These are phyloP conservation scores for Catunica adiposa DNA, from an alignment of 2,329 filamentous ascomycete species.

Conservation along the genomic window DNA sequence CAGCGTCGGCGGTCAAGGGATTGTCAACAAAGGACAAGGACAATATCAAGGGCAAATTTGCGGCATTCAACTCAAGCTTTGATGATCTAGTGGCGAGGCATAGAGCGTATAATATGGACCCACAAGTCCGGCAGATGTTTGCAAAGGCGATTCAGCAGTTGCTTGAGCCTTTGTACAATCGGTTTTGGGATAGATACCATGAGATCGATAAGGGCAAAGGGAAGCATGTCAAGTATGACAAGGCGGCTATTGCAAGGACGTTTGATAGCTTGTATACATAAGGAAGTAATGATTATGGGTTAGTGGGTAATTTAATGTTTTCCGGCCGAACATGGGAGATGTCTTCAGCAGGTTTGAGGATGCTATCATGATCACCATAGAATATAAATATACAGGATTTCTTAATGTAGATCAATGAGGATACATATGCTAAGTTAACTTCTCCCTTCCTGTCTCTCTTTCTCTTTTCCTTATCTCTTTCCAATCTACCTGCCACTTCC, in stretches of 20 bases:
- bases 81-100: slow-evolving; percentile 76
- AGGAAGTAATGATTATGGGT: background rate
- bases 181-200: slow-evolving; percentile 95
- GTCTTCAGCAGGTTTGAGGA: too few relatives aligned
- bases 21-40: slow-evolving; percentile 86
- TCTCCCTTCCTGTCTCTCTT: too few relatives aligned
- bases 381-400: too few relatives aligned
- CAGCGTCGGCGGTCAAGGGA: slow-evolving; percentile 65
- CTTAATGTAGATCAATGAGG: too few relatives aligned
- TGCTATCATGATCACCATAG: too few relatives aligned
- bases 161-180: slow-evolving; percentile 82
- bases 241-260: slow-evolving; percentile 55
- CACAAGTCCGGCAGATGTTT: slow-evolving; percentile 67
- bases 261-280: slow-evolving; percentile 31
- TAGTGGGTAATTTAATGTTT: too few relatives aligned
- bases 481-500: slow-evolving; percentile 26
- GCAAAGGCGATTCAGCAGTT: slow-evolving; percentile 75
- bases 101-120: slow-evolving; percentile 75
- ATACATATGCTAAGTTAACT: too few relatives aligned
- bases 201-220: slow-evolving; percentile 96
- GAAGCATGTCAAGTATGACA: slow-evolving; percentile 97
- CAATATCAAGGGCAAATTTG: slow-evolving; percentile 90
- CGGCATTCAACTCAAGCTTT: slow-evolving; percentile 75
- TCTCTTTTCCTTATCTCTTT: too few relatives aligned
- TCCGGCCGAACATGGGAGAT: too few relatives aligned